phyloP scores from a whole-genome alignment of 129 eudicot species.

The Chrysanthemum makinoi region DNA sequence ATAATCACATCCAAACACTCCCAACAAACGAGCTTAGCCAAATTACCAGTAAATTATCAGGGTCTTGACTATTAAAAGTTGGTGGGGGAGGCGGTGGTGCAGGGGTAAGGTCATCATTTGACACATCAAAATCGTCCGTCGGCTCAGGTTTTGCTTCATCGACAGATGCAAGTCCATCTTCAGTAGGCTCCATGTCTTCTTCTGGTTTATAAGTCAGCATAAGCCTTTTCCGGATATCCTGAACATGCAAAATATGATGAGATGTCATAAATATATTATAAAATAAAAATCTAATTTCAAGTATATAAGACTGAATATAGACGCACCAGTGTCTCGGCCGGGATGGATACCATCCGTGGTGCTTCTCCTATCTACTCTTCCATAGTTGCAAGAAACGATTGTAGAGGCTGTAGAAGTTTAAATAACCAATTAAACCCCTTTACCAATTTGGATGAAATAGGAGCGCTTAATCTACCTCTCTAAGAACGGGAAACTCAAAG shows the following conservation, averaged over 20 bases:
- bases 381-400: conserved; percentile 90
- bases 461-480: conserved; percentile 51
- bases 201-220: conserved; percentile 80
- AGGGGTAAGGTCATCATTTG: too few relatives aligned
- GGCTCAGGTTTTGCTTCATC: conserved; percentile 47
- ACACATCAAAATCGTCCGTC: conserved; percentile 37
- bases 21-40: neutral
- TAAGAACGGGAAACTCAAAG: conserved; percentile 82
- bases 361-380: conserved; percentile 96
- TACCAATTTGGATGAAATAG: neutral
- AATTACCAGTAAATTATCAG: conserved; percentile 77
- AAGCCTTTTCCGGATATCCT: conserved; percentile 98
- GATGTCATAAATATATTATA: neutral
- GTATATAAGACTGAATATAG: neutral
- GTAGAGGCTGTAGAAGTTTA: conserved; percentile 77
- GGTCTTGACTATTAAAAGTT: too few relatives aligned
- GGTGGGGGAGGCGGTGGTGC: too few relatives aligned
- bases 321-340: conserved; percentile 63
- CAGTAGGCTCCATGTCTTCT: conserved; percentile 46
- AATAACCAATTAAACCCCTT: conserved; percentile 18
- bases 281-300: neutral
- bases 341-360: conserved; percentile 73
- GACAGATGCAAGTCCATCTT: conserved; percentile 33
- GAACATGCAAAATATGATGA: conserved; percentile 17
- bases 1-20: too few relatives aligned